Evolutionary conservation across 768 basidiomycete genomes (phyloP), one percentile per base, ranked within the genome.

Genomic region (Gloeophyllum trabeum): DNA sequence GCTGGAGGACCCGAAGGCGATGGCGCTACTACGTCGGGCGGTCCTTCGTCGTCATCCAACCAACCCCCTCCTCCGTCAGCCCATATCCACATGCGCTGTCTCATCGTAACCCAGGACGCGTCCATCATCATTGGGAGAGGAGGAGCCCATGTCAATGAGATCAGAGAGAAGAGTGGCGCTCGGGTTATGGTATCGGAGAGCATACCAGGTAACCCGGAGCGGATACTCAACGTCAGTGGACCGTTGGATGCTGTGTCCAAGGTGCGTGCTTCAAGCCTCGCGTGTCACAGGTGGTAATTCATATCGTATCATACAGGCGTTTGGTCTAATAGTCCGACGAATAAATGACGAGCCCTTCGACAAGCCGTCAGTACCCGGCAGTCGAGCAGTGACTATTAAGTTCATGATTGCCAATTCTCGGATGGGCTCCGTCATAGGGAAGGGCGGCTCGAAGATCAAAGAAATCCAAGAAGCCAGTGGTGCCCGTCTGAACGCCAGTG

Each of bases 331-430:
- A 54, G 96, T 98, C 18, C 85, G 96, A 46, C 80, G 94, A 51
- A 99, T 98, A 63, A 99, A 98, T 57, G 96, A 99, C 56, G 96
- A 98, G 60, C 94, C 96, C 1, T 98, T 96, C 62, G 96, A 97
- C 54, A 83, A 88, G 35, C 90, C 96, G 18, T 98, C 94, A 25
- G 89, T 98, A 4, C 96, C 96, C 36, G 96, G 96, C 45, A 96
- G 92, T 55, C 79, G 93, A 46, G 94, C 96, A 22, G 96, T 99
- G 42, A 98, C 96, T 23, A 98, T 99, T 72, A 97, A 98, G 61
- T 98, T 91, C 58, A 97, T 98, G 85, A 96, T 98, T 44, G 94
- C 94, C 49, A 97, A 98, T 63, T 93, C 91, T 6, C 85, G 94
- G 45, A 98, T 98, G 94, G 94, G 94, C 32, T 96, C 92, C 14